phyloP scores from a whole-genome alignment of 2,329 filamentous ascomycete species.

The Diaporthe sp. region DNA sequence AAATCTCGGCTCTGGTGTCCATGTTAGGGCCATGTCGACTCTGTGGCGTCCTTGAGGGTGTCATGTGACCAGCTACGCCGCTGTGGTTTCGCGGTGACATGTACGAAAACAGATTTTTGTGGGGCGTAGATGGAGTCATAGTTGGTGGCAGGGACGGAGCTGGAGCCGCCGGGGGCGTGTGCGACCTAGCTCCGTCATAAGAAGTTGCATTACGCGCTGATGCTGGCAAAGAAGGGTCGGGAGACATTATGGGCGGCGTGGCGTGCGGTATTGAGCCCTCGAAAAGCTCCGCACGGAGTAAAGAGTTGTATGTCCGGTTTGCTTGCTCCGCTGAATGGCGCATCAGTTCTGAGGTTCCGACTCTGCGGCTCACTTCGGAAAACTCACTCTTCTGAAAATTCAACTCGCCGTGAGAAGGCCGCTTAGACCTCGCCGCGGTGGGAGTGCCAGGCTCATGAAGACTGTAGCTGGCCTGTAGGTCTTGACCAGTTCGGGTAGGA shows the following conservation, averaged over 20 bases:
- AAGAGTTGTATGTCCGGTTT: constrained; percentile 89
- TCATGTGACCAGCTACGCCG: constrained; percentile 82
- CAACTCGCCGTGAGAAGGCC: constrained; percentile 88
- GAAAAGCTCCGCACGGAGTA: constrained; percentile 93
- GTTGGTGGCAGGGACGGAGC: constrained; percentile 76
- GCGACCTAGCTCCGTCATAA: constrained; percentile 78
- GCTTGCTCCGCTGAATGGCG: constrained; percentile 81
- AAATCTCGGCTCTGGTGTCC: constrained; percentile 91
- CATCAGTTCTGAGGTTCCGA: constrained; percentile 41
- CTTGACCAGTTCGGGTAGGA: constrained; percentile 91
- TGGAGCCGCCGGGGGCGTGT: constrained; percentile 82
- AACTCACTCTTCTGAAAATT: constrained; percentile 91
- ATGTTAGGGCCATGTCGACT: constrained; percentile 89
- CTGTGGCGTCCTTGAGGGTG: constrained; percentile 89
- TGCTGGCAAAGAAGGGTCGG: constrained; percentile 66
- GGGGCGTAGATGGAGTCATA: constrained; percentile 92
- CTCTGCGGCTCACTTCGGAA: neutral
- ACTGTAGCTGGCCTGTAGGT: constrained; percentile 92
- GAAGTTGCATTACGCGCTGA: constrained; percentile 66
- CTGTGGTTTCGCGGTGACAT: constrained; percentile 80
- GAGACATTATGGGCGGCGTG: constrained; percentile 72
- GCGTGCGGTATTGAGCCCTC: constrained; percentile 89
- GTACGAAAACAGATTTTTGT: constrained; percentile 97
- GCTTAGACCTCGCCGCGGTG: constrained; percentile 86
- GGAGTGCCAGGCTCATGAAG: constrained; percentile 94